Evolutionary conservation across 352 stramenopile genomes (phyloP), one percentile per base, ranked within the genome.

Genomic region (Phytophthora colocasiae): DNA sequence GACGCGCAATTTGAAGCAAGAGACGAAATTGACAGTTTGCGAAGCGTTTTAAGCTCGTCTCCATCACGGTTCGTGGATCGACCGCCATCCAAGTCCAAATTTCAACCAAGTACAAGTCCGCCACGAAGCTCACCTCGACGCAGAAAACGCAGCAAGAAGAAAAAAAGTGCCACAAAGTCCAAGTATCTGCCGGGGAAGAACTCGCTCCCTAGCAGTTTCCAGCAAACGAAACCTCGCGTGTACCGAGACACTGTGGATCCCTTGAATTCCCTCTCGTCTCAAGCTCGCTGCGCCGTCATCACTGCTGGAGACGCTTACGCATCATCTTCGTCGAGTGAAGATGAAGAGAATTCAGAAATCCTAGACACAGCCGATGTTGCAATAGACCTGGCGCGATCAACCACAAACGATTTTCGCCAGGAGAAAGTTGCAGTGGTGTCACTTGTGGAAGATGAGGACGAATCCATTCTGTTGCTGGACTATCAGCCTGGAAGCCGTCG

Each of bases 171-270:
- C 5, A n/a, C 27, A 32, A 70, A 63, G 9, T 0, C 32, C 22
- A 60, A 24, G 8, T 81, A 73, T 52, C 55, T 73, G 0, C 77
- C 81, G 0, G 66, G 66, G 9, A 66, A 75, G 57, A 82, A 79
- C 51, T 85, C 81, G 12, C 63, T 91, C 4, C 80, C 77, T n/a
- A 90, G 84, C 41, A 78, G 73, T 62, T 92, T 92, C 51, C 69
- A 72, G 26, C 73, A 80, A 45, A 67, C 75, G 10, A 89, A 83
- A 26, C 81, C 84, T 27, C 74, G 71, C 12, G 44, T 90, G 0
- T 92, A 92, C 54, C 70, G 75, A 19, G 80, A 38, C 40, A 49
- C 38, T 26, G 71, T 75, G 7, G 75, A 67, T 50, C 67, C 73
- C 26, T 47, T 69, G 4, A 45, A 83, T 22, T 66, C 75, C 1